These are phyloP conservation scores for Backusella liffmaniae DNA, from an alignment of 192 early-diverging fungal species.

Conservation along the genomic window DNA sequence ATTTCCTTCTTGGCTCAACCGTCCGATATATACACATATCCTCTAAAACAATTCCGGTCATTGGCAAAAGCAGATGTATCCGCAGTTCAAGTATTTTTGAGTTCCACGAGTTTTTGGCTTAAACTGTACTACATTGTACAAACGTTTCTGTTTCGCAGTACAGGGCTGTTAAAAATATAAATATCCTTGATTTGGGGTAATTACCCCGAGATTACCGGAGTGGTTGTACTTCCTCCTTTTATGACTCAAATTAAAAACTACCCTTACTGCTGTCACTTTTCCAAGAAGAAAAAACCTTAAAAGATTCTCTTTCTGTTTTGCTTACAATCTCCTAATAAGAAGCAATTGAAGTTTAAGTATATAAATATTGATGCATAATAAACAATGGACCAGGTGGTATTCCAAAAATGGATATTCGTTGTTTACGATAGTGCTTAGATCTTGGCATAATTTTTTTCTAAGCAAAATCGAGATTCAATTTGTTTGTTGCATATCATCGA, in stretches of 20 bases:
- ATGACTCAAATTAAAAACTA: slow-evolving; percentile 1
- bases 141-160: neutral
- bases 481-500: neutral
- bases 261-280: neutral
- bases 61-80: neutral
- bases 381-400: neutral
- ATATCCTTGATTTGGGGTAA: neutral
- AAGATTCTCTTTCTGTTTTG: no score
- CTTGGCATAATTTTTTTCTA: neutral
- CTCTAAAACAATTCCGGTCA: neutral
- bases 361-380: neutral
- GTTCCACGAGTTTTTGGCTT: neutral
- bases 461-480: neutral
- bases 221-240: neutral
- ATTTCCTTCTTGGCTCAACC: neutral
- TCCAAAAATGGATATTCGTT: neutral
- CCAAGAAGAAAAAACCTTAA: neutral
- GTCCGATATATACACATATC: neutral
- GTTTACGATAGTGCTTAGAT: neutral
- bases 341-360: neutral
- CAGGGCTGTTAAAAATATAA: slow-evolving; percentile 1
- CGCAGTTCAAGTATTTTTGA: neutral
- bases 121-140: neutral
- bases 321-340: no score
- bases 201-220: neutral